Evolutionary conservation across 2,329 filamentous ascomycete genomes (phyloP).

Genomic region (Domatiomyces globalis): DNA sequence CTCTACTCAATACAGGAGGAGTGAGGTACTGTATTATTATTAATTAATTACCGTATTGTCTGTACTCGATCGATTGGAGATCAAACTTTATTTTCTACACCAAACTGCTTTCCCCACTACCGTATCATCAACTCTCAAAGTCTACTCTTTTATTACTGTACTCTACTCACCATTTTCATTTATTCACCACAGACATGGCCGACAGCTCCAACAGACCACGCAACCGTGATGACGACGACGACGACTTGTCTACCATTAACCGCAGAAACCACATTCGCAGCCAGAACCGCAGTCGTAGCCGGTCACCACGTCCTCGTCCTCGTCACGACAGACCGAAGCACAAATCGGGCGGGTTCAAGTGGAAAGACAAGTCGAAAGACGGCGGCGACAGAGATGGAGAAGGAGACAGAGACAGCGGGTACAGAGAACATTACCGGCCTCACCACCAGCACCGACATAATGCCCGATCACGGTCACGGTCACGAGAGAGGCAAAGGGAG

Average conservation of each 20-base stretch:
- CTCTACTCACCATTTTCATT: neutral
- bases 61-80: no score
- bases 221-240: neutral
- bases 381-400: conserved; percentile 36
- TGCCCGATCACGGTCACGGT: no score
- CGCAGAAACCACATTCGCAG: neutral
- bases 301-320: conserved; percentile 10
- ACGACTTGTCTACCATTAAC: no score
- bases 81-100: no score
- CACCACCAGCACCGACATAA: no score
- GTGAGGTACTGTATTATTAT: no score
- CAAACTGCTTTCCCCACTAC: no score
- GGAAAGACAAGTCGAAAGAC: conserved; percentile 36
- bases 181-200: neutral
- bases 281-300: neutral
- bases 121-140: no score
- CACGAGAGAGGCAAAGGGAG: no score
- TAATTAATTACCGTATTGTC: no score
- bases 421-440: conserved; percentile 1
- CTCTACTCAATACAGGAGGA: no score
- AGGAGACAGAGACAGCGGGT: conserved; percentile 21
- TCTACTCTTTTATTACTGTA: no score
- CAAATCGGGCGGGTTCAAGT: conserved; percentile 27
- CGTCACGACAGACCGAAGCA: conserved; percentile 23
- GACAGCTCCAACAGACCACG: neutral